phyloP scores from a whole-genome alignment of 2,329 filamentous ascomycete species.

The Escovopsis sp. region DNA sequence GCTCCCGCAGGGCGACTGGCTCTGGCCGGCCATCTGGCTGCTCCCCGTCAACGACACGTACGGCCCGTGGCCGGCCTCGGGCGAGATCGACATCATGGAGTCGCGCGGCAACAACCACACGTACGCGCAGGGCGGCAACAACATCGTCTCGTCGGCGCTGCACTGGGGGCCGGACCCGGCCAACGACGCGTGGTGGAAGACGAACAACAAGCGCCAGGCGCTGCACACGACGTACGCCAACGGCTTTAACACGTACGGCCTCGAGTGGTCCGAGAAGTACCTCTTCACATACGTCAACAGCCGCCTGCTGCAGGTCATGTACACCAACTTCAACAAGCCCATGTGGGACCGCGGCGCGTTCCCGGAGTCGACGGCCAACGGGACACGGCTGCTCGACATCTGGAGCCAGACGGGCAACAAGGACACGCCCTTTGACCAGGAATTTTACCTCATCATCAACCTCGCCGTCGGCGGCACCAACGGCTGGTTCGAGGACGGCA shows the following conservation, averaged over 20 bases:
- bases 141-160: constrained; percentile 63
- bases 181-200: constrained; percentile 72
- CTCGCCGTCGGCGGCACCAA: constrained; percentile 65
- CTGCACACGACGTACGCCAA: constrained; percentile 59
- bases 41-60: constrained; percentile 59
- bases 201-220: constrained; percentile 61
- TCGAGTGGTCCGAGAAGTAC: constrained; percentile 83
- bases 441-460: constrained; percentile 64
- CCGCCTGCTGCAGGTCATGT: constrained; percentile 65
- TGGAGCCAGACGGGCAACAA: constrained; percentile 47
- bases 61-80: constrained; percentile 63
- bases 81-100: constrained; percentile 74
- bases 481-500: constrained; percentile 68
- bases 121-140: constrained; percentile 63
- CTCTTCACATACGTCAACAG: constrained; percentile 77
- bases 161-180: constrained; percentile 65
- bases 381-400: constrained; percentile 45
- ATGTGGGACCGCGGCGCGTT: constrained; percentile 59
- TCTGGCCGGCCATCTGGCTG: constrained; percentile 92
- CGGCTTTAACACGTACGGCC: constrained; percentile 60
- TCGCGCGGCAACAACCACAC: constrained; percentile 70
- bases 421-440: constrained; percentile 59
- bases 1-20: constrained; percentile 66
- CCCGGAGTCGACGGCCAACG: constrained; percentile 47
- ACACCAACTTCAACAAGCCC: constrained; percentile 55